Evolutionary conservation across 305 asterid genomes (phyloP), one percentile per base, ranked within the genome.

Genomic region (Plantago coronopus): DNA sequence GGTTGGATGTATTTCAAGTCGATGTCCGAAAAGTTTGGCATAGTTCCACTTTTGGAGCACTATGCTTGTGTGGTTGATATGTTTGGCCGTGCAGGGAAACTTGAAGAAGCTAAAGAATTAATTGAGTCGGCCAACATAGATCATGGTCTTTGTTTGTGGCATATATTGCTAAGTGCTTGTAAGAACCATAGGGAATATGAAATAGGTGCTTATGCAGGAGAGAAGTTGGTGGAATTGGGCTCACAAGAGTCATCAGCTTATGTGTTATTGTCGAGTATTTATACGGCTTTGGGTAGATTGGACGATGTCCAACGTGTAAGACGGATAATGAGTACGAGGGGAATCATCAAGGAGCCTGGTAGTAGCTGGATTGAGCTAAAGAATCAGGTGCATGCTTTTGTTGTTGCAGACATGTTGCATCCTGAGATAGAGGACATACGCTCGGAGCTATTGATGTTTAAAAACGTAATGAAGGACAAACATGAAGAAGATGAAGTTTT

Each of bases 41-140:
- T 87, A 18, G 70, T 48, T n/a, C 94, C 89, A 2, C 64, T 76
- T 50, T 66, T 86, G 7, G 96, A 85, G 71, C 96, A 91, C 69
- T 79, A 85, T n/a, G 96, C 97, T 0, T 90, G 96, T 67, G 81
- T 90, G 94, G 97, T 90, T 15, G 97, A 91, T 80, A 70, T 82
- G 63, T 70, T 91, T 48, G 88, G 94, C 21, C 94, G 98, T 62
- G 96, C 96, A 6, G 98, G 98, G 61, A 76, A 76, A 78, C 91
- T 91, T 31, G 34, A 46, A 1, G 88, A 87, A 62, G 98, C 96
- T 3, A 80, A 74, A 65, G 95, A 81, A 27, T 88, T 91, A 25
- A 83, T 85, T 0, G 94, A 85, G 61, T 79, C 91, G 16, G 80
- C 85, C 38, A 61, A 58, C 17, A 61, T 80, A 15, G 94, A 85